Conservation (phyloP, 1,284 basidiomycete genomes). For the Rhodotorula sp. region DNA sequence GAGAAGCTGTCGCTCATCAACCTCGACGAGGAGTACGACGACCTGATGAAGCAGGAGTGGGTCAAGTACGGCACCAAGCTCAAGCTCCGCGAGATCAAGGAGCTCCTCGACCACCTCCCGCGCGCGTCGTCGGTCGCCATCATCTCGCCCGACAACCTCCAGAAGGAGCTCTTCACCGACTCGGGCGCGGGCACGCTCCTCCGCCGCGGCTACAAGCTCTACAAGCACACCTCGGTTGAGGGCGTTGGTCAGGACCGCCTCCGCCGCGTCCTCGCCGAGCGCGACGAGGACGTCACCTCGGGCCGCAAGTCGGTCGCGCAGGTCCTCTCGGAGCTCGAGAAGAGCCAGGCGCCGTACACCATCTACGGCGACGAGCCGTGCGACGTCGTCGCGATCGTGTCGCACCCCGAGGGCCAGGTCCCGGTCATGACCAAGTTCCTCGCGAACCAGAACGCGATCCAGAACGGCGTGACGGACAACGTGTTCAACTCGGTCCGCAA, state of each 20-base stretch:
- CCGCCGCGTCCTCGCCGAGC: constrained; percentile 87
- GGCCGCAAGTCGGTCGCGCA: constrained; percentile 87
- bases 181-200: constrained; percentile 96
- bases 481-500: constrained; percentile 94
- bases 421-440: constrained; percentile 93
- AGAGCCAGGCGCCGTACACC: constrained; percentile 69
- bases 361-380: constrained; percentile 98
- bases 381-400: constrained; percentile 92
- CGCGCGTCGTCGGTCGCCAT: constrained; percentile 98
- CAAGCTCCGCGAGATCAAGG: constrained; percentile 99
- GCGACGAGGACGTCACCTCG: constrained; percentile 85
- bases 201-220: constrained; percentile 95
- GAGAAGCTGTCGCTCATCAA: constrained; percentile 96
- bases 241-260: constrained; percentile 88
- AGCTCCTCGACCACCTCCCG: constrained; percentile 95
- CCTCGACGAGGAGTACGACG: constrained; percentile 97
- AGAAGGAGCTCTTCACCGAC: constrained; percentile 99
- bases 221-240: constrained; percentile 81
- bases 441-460: constrained; percentile 79
- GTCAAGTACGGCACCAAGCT: constrained; percentile 99
- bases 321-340: constrained; percentile 71
- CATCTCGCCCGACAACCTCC: constrained; percentile 88
- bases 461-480: constrained; percentile 96
- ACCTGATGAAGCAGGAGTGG: constrained; percentile 98
- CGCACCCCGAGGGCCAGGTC: constrained; percentile 83